These are phyloP conservation scores for Tetracladium marchalianum DNA, from an alignment of 495 filamentous ascomycete species.

Conservation along the genomic window DNA sequence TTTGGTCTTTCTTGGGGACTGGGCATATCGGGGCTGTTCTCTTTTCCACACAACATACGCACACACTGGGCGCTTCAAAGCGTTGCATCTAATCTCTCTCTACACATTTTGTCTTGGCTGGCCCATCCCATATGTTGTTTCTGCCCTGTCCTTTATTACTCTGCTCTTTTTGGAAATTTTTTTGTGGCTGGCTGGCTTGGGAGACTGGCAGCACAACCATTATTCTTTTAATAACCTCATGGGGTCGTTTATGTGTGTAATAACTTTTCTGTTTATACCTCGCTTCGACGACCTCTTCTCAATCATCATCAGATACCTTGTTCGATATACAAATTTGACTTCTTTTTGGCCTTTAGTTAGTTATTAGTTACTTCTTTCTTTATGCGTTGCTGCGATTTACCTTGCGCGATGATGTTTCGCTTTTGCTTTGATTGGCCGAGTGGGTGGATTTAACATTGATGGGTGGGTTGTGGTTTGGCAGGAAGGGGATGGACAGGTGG, in stretches of 20 bases:
- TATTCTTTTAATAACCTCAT: slow-evolving; percentile 11
- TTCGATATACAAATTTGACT: slow-evolving; percentile 22
- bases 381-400: no score
- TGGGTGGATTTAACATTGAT: no score
- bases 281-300: slow-evolving; percentile 4
- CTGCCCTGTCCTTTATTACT: slow-evolving; percentile 20
- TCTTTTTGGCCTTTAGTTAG: no score
- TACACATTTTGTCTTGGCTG: slow-evolving; percentile 20
- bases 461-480: no score
- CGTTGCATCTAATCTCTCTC: slow-evolving; percentile 10
- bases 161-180: slow-evolving; percentile 2
- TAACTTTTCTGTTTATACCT: no score
- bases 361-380: no score
- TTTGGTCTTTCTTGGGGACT: slow-evolving; percentile 4
- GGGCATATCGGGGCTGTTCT: slow-evolving; percentile 14
- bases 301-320: slow-evolving; percentile 24
- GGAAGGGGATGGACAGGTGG: no score
- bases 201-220: neutral
- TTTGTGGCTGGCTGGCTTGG: no score
- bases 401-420: no score
- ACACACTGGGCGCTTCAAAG: slow-evolving; percentile 1
- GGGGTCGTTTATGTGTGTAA: no score
- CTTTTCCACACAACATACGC: slow-evolving; percentile 3
- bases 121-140: slow-evolving; percentile 22
- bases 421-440: no score